phyloP scores from a whole-genome alignment of 2,329 filamentous ascomycete species.

The Cordyceps javanica region DNA sequence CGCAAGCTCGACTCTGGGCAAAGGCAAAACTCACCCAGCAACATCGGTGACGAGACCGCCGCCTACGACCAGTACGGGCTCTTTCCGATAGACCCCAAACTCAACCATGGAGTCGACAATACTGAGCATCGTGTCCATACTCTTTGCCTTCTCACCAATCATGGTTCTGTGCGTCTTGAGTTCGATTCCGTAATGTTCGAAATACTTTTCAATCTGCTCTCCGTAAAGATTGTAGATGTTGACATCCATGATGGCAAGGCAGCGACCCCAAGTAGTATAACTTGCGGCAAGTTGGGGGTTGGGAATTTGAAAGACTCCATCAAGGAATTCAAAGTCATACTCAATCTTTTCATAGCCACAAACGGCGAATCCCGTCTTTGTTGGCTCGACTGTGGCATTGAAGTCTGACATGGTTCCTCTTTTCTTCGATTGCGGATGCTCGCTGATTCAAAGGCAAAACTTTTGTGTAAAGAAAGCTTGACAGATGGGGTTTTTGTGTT shows the following conservation, averaged over 20 bases:
- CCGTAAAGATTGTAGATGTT: constrained; percentile 67
- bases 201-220: constrained; percentile 59
- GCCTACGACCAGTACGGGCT: constrained; percentile 60
- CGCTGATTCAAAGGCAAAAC: not conserved
- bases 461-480: too few species aligned
- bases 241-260: constrained; percentile 62
- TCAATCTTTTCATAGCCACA: constrained; percentile 71
- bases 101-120: constrained; percentile 71
- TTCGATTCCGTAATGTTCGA: constrained; percentile 55
- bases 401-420: constrained; percentile 9
- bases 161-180: constrained; percentile 65
- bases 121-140: constrained; percentile 60
- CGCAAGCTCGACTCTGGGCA: too few species aligned
- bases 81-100: constrained; percentile 64
- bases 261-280: constrained; percentile 59
- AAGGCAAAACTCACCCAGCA: constrained; percentile 54
- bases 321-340: constrained; percentile 69
- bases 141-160: constrained; percentile 71
- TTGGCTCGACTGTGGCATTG: constrained; percentile 59
- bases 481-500: not conserved
- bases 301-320: constrained; percentile 56
- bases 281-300: constrained; percentile 58
- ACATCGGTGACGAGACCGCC: constrained; percentile 68
- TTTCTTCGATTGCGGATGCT: not conserved
- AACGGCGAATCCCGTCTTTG: constrained; percentile 60